Conservation (phyloP, 345 rosid species). For the Microcos paniculata region DNA sequence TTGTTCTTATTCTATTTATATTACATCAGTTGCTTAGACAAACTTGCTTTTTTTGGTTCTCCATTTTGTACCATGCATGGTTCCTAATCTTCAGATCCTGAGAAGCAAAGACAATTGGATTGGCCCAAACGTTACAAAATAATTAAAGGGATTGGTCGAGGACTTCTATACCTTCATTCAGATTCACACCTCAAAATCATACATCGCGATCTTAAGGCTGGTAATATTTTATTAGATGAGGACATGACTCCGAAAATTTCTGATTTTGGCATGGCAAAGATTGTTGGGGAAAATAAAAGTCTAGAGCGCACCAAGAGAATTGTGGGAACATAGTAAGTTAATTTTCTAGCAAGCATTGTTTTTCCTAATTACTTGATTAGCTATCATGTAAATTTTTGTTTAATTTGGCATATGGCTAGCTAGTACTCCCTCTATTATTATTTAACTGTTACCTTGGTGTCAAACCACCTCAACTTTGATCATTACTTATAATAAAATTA, state of each 20-base stretch:
- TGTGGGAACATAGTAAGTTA: conserved; percentile 37
- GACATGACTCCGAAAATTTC: conserved; percentile 29
- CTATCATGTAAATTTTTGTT: not conserved
- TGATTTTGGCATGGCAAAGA: conserved; percentile 41
- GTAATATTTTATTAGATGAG: conserved; percentile 9
- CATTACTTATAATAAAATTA: too few relatives aligned
- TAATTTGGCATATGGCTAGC: too few relatives aligned
- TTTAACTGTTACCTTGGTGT: too few relatives aligned
- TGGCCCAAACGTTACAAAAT: conserved; percentile 17
- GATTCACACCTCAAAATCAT: conserved; percentile 27
- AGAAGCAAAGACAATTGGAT: not conserved
- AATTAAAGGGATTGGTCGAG: conserved; percentile 38
- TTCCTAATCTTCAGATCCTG: not conserved
- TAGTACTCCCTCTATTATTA: too few relatives aligned
- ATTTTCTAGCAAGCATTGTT: not conserved
- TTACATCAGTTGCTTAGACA: not conserved
- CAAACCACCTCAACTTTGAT: too few relatives aligned
- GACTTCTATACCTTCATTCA: conserved; percentile 30
- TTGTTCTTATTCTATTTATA: not conserved
- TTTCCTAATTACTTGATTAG: too few relatives aligned
- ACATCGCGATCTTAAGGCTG: conserved; percentile 27
- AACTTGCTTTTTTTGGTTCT: not conserved
- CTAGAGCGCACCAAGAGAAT: conserved; percentile 28
- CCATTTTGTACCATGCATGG: not conserved
- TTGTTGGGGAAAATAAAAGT: conserved; percentile 22